Evolutionary conservation across 768 basidiomycete species (phyloP).

Genomic region (Pluteus cervinus): DNA sequence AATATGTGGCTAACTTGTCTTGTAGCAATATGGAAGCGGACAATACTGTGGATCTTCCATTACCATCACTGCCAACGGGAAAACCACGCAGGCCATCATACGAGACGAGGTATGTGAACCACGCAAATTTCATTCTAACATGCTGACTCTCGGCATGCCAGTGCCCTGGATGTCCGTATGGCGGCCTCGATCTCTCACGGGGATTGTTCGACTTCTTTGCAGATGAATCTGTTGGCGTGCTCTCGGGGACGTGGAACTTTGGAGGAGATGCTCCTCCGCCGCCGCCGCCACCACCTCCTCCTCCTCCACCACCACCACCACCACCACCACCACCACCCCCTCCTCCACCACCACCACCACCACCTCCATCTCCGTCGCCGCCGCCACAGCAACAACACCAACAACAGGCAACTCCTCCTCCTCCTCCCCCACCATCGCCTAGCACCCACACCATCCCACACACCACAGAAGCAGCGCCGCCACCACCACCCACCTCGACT

Average conservation of each 20-base stretch:
- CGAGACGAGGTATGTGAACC: conserved; percentile 47
- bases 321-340: conserved; percentile 4
- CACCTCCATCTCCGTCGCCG: conserved; percentile 7
- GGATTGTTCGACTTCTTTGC: conserved; percentile 54
- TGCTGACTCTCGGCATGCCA: conserved; percentile 17
- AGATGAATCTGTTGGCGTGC: conserved; percentile 31
- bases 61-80: conserved; percentile 55
- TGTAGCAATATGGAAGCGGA: conserved; percentile 50
- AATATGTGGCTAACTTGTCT: conserved; percentile 3
- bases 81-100: conserved; percentile 50
- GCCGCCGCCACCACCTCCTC: conserved; percentile 12
- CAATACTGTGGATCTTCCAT: conserved; percentile 55
- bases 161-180: conserved; percentile 58
- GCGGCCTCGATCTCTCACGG: conserved; percentile 56
- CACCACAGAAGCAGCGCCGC: conserved; percentile 9
- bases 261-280: conserved; percentile 15
- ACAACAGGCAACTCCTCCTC: too few relatives aligned
- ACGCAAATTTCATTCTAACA: conserved; percentile 4
- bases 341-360: conserved; percentile 11
- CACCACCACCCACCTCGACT: conserved; percentile 4
- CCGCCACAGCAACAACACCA: too few relatives aligned
- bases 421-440: conserved; percentile 8
- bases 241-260: conserved; percentile 46
- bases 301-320: too few relatives aligned
- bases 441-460: conserved; percentile 9